These are phyloP conservation scores for Fraxinus paxiana DNA, from an alignment of 305 asterid species.

Conservation along the genomic window DNA sequence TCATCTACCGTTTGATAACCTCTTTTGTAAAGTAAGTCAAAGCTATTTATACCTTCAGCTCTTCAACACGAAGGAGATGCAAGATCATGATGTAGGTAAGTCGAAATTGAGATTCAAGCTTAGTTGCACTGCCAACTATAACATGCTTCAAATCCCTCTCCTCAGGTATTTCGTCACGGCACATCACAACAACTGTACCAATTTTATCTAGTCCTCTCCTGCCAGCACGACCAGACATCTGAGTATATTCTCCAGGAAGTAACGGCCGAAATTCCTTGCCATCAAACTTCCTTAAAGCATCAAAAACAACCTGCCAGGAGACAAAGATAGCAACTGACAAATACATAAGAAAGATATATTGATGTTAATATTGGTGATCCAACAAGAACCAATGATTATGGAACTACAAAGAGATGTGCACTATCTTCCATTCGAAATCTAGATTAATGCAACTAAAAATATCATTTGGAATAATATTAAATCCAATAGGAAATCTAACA, in stretches of 20 bases:
- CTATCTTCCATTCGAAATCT: neutral
- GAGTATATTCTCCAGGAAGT: slow-evolving; percentile 98
- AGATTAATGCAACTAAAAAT: neutral
- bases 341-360: slow-evolving; percentile 13
- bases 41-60: slow-evolving; percentile 65
- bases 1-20: slow-evolving; percentile 13
- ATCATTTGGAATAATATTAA: neutral
- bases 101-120: slow-evolving; percentile 94
- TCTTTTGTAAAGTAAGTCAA: slow-evolving; percentile 23
- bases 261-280: slow-evolving; percentile 87
- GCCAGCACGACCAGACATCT: slow-evolving; percentile 99
- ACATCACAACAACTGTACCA: slow-evolving; percentile 85
- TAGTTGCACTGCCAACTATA: slow-evolving; percentile 86
- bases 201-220: slow-evolving; percentile 97
- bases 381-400: slow-evolving; percentile 4
- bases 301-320: slow-evolving; percentile 85
- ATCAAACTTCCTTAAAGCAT: slow-evolving; percentile 81
- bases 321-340: slow-evolving; percentile 15
- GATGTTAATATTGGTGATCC: slow-evolving; percentile 16
- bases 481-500: neutral
- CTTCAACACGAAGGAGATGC: slow-evolving; percentile 98
- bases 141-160: slow-evolving; percentile 72
- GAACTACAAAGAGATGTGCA: slow-evolving; percentile 4
- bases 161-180: slow-evolving; percentile 89
- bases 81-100: slow-evolving; percentile 94